A percentile compares a stretch with the other conserved stretches of the same genome.
These are phyloP conservation scores for Alliaria petiolata DNA, from an alignment of 345 rosid species.

Conservation along the genomic window DNA sequence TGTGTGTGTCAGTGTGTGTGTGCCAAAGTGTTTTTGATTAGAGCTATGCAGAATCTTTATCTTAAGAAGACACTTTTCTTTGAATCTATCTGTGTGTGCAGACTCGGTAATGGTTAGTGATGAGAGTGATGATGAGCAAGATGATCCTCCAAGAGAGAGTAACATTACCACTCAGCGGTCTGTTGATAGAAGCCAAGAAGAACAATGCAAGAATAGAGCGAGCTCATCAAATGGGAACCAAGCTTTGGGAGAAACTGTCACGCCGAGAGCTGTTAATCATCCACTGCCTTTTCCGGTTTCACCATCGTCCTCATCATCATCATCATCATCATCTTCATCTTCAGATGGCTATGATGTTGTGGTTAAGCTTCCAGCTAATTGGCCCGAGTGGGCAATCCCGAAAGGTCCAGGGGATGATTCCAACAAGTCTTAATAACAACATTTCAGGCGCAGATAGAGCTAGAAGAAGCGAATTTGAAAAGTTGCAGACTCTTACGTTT, in stretches of 20 bases:
- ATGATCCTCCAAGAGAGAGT: not conserved
- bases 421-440: conserved; percentile 8
- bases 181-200: not conserved
- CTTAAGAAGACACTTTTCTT: not conserved
- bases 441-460: not conserved
- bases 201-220: not conserved
- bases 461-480: not conserved
- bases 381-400: conserved; percentile 3
- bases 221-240: not conserved
- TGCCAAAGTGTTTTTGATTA: not conserved
- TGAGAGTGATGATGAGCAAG: not conserved
- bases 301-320: not conserved
- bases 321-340: conserved; percentile 12
- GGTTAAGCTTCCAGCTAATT: conserved; percentile 1
- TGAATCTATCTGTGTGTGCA: not conserved
- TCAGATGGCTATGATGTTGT: not conserved
- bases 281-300: not conserved
- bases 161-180: not conserved
- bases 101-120: conserved; percentile 6
- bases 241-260: not conserved
- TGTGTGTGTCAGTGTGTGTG: not conserved
- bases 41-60: not conserved
- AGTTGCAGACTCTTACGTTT: not conserved
- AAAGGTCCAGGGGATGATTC: not conserved
- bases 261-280: not conserved